These are phyloP conservation scores for Acacia melanoxylon DNA, from an alignment of 306 rosid genomes.

Conservation along the genomic window DNA sequence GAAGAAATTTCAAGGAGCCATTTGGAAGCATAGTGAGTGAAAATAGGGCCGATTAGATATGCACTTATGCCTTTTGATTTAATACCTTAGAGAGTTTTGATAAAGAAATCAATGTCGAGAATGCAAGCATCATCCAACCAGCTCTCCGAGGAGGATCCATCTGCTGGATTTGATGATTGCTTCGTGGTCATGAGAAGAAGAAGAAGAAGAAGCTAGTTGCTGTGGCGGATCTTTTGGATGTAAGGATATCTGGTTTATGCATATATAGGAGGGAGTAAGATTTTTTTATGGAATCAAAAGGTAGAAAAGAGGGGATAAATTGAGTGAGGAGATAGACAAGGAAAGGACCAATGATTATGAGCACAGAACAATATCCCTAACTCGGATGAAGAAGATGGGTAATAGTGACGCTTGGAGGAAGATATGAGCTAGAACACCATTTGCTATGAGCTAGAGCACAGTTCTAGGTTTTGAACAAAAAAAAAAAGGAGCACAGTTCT, in stretches of 20 bases:
- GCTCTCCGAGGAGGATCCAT: constrained; percentile 43
- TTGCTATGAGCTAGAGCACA: no score
- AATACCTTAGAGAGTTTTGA: constrained; percentile 78
- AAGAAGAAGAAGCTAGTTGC: neutral
- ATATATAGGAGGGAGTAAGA: neutral
- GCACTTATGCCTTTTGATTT: constrained; percentile 78
- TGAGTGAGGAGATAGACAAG: neutral
- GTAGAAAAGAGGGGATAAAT: no score
- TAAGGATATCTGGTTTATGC: neutral
- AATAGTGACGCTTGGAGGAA: neutral
- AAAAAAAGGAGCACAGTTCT: no score
- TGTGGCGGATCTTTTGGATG: neutral
- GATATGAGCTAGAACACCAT: neutral
- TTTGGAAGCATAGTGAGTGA: constrained; percentile 85
- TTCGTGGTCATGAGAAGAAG: neutral
- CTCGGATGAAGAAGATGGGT: neutral
- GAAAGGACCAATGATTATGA: neutral
- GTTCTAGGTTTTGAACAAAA: no score
- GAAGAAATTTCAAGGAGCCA: constrained; percentile 90
- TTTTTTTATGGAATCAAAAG: neutral
- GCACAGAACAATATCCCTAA: neutral
- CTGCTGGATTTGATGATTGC: constrained; percentile 30
- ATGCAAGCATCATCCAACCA: constrained; percentile 88
- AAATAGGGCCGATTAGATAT: constrained; percentile 74
- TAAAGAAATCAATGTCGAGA: constrained; percentile 93